Conservation (phyloP, 2,329 filamentous ascomycete genomes). For the Mycogone perniciosa region DNA sequence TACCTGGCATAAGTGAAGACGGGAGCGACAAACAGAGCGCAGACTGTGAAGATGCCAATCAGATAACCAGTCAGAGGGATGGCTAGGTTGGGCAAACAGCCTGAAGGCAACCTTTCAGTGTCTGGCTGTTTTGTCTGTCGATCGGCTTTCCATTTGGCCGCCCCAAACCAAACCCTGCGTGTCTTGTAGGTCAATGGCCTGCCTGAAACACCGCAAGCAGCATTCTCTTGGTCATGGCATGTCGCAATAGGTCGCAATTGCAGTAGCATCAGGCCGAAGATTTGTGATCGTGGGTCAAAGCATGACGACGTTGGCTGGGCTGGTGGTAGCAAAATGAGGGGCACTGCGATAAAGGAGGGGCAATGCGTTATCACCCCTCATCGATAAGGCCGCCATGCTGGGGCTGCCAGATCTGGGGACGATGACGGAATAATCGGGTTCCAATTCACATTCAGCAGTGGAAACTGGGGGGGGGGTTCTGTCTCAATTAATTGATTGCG, state of each 20-base stretch:
- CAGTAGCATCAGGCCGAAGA: too few species aligned
- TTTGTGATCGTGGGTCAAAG: too few species aligned
- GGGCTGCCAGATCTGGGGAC: background rate
- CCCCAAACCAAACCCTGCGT: too few species aligned
- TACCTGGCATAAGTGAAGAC: background rate
- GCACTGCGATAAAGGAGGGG: conserved; percentile 8
- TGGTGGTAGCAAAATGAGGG: background rate
- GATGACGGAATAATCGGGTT: background rate
- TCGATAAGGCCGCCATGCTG: conserved; percentile 8
- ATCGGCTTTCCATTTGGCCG: too few species aligned
- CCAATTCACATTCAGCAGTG: background rate
- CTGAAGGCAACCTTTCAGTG: too few species aligned
- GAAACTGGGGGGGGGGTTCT: background rate
- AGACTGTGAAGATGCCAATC: background rate
- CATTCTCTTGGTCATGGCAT: background rate
- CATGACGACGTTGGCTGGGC: background rate
- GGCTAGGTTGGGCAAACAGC: background rate
- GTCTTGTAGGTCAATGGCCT: too few species aligned
- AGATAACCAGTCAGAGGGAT: background rate
- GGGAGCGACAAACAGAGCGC: background rate
- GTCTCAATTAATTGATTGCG: conserved; percentile 1
- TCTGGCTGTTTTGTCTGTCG: too few species aligned
- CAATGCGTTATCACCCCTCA: conserved; percentile 13
- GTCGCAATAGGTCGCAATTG: background rate
- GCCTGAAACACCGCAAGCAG: too few species aligned